Percentiles rank a stretch among this genome's conserved stretches.
These are phyloP conservation scores for Venturia oleaginea DNA, from an alignment of 2,329 filamentous ascomycete genomes.

Conservation along the genomic window DNA sequence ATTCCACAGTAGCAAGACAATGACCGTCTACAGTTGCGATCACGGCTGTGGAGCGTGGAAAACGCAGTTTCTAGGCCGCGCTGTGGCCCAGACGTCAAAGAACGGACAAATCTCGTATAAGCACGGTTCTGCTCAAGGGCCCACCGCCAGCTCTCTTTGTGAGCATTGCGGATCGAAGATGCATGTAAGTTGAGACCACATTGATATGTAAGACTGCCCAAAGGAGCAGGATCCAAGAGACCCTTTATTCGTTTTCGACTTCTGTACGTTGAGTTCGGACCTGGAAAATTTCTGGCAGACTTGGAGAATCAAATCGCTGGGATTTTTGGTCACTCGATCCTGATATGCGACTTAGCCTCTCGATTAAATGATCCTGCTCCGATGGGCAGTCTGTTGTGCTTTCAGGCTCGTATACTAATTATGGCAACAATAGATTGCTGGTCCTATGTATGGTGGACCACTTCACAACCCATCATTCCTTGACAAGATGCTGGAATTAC, in stretches of 20 bases:
- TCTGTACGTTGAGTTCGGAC: not conserved
- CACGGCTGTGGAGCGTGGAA: constrained; percentile 85
- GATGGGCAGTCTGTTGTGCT: not conserved
- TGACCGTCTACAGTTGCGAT: constrained; percentile 89
- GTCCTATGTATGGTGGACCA: constrained; percentile 90
- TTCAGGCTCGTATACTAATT: not conserved
- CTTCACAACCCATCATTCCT: constrained; percentile 81
- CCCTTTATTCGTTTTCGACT: too few species aligned
- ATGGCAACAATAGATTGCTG: constrained; percentile 45
- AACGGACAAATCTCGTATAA: constrained; percentile 59
- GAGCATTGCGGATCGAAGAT: constrained; percentile 78
- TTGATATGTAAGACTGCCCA: not conserved
- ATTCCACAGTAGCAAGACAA: constrained; percentile 80
- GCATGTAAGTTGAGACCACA: constrained; percentile 41
- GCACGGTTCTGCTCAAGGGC: constrained; percentile 63
- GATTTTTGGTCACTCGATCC: not conserved
- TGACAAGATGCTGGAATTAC: constrained; percentile 62
- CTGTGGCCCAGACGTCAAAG: constrained; percentile 58
- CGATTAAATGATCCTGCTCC: not conserved
- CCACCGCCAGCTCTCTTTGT: constrained; percentile 58
- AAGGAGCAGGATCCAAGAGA: not conserved
- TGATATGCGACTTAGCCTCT: not conserved
- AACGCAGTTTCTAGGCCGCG: constrained; percentile 67
- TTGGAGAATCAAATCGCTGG: not conserved
- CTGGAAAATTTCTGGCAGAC: not conserved